Conservation (phyloP, 1,139 yeast genomes). For the Barnettozyma hawaiiensis region DNA sequence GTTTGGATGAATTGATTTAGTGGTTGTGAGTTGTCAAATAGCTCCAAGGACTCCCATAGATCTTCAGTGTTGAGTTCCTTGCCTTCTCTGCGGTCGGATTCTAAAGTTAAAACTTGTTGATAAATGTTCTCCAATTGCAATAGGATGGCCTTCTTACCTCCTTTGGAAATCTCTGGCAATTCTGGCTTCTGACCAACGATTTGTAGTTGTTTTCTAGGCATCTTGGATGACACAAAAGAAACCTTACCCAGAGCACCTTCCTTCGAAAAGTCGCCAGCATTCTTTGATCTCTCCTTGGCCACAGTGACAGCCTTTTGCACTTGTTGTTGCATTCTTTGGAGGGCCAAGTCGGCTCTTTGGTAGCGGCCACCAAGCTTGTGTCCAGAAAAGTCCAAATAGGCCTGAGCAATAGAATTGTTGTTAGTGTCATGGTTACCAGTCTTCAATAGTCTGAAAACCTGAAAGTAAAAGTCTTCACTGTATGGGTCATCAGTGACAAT, state of each 20-base stretch:
- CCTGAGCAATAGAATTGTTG: slow-evolving; percentile 77
- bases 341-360: slow-evolving; percentile 88
- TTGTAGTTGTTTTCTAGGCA: slow-evolving; percentile 84
- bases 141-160: slow-evolving; percentile 36
- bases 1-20: slow-evolving; percentile 83
- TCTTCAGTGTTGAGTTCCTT: slow-evolving; percentile 47
- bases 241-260: slow-evolving; percentile 93
- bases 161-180: slow-evolving; percentile 30
- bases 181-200: slow-evolving; percentile 51
- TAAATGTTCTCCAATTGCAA: slow-evolving; percentile 69
- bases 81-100: slow-evolving; percentile 73
- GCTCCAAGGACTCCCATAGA: slow-evolving; percentile 77
- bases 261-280: slow-evolving; percentile 51
- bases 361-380: slow-evolving; percentile 85
- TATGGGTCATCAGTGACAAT: slow-evolving; percentile 96
- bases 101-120: slow-evolving; percentile 71
- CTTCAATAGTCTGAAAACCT: slow-evolving; percentile 85
- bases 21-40: slow-evolving; percentile 48
- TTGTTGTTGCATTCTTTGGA: slow-evolving; percentile 97
- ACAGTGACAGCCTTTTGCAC: slow-evolving; percentile 95
- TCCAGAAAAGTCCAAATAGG: slow-evolving; percentile 91
- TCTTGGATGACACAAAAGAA: slow-evolving; percentile 73
- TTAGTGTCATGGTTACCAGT: slow-evolving; percentile 40
- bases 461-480: slow-evolving; percentile 94
- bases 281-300: slow-evolving; percentile 82